Percentiles rank a stretch among this genome's conserved stretches.
Conservation (phyloP, 148 eudicot genomes). For the Chenopodium formosanum region DNA sequence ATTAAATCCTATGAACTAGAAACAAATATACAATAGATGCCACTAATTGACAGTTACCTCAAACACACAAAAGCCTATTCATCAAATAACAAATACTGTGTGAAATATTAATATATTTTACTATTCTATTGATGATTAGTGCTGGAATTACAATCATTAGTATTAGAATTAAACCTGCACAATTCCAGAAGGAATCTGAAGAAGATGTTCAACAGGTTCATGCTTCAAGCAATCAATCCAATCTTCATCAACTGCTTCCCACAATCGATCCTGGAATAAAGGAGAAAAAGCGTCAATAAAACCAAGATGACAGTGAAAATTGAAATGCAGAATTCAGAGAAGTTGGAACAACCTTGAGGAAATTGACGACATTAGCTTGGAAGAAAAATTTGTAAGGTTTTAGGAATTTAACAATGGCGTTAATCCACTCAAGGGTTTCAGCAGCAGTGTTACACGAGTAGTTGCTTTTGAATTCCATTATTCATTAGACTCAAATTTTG, state of each 20-base stretch:
- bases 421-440: slow-evolving; percentile 79
- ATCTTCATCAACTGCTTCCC: slow-evolving; percentile 79
- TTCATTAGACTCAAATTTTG: neutral
- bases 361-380: slow-evolving; percentile 75
- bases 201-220: slow-evolving; percentile 68
- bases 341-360: slow-evolving; percentile 65
- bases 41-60: neutral
- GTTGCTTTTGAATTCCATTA: slow-evolving; percentile 35
- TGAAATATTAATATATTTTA: too few species aligned
- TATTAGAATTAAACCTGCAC: slow-evolving; percentile 42
- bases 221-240: slow-evolving; percentile 73
- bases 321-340: neutral
- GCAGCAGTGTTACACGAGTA: slow-evolving; percentile 56
- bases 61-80: neutral
- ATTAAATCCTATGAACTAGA: neutral
- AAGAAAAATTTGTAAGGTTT: slow-evolving; percentile 60
- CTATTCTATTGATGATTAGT: too few species aligned
- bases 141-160: too few species aligned
- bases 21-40: neutral
- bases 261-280: slow-evolving; percentile 54
- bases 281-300: neutral
- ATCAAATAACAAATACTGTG: neutral
- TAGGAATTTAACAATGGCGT: slow-evolving; percentile 59
- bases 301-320: neutral
- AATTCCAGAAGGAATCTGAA: slow-evolving; percentile 80